Evolutionary conservation across 345 rosid genomes (phyloP).

Genomic region (Corchorus capsularis): DNA sequence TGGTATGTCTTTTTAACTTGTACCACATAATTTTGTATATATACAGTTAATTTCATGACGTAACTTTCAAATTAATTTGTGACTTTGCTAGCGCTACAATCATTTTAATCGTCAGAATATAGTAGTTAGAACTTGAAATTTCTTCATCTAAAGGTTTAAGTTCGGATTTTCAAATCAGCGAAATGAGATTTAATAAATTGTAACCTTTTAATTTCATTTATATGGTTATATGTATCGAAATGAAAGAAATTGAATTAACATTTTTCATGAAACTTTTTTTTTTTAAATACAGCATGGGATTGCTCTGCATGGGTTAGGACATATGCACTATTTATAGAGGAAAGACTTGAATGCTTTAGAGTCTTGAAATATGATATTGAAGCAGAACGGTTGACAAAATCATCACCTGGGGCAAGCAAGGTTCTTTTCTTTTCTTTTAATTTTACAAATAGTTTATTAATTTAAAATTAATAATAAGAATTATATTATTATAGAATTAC

Average conservation of each 20-base stretch:
- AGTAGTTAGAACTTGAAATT: too few relatives aligned
- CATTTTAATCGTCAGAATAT: too few relatives aligned
- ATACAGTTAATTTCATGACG: too few relatives aligned
- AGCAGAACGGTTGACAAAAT: conserved; percentile 73
- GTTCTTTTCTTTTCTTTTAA: conserved; percentile 29
- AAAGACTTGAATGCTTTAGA: conserved; percentile 85
- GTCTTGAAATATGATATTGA: conserved; percentile 82
- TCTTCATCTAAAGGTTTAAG: too few relatives aligned
- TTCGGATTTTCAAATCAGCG: too few relatives aligned
- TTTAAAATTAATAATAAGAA: neutral
- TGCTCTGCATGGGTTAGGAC: conserved; percentile 96
- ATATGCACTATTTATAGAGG: conserved; percentile 87
- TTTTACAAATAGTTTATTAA: neutral
- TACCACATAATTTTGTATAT: neutral
- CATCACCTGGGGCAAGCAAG: conserved; percentile 58
- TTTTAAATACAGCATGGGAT: conserved; percentile 78
- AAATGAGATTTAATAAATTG: too few relatives aligned
- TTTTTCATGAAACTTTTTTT: conserved; percentile 1
- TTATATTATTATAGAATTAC: neutral
- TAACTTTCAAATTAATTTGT: too few relatives aligned
- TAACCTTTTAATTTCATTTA: too few relatives aligned
- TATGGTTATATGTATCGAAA: too few relatives aligned
- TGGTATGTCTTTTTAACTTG: conserved; percentile 41
- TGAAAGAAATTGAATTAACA: neutral
- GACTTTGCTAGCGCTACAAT: too few relatives aligned